These are phyloP conservation scores for Henckelia pumila DNA, from an alignment of 257 asterid genomes.

Conservation along the genomic window DNA sequence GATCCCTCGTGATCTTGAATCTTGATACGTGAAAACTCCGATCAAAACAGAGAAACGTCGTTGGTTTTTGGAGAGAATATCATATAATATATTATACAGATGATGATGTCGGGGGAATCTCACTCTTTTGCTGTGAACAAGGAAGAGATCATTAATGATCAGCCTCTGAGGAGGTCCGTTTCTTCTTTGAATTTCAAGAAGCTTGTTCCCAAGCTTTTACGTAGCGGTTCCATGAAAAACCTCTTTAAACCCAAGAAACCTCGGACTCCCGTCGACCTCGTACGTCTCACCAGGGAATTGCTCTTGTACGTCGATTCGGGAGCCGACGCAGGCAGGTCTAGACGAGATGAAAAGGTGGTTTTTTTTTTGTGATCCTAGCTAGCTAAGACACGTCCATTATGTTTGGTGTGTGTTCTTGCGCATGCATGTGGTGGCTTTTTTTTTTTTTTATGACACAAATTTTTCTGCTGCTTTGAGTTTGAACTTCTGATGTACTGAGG, in stretches of 20 bases:
- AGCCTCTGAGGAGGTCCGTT: too few species aligned
- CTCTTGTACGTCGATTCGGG: conserved; percentile 37
- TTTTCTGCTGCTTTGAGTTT: not conserved
- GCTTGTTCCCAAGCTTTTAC: too few species aligned
- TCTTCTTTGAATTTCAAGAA: too few species aligned
- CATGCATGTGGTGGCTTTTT: not conserved
- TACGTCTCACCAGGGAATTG: conserved; percentile 41
- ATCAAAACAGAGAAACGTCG: too few species aligned
- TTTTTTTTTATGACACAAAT: not conserved
- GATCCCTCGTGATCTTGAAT: not conserved
- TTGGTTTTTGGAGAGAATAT: not conserved
- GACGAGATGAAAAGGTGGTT: conserved; percentile 38
- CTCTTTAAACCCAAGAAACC: conserved; percentile 28
- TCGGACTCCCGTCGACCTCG: conserved; percentile 50
- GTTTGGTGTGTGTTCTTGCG: not conserved
- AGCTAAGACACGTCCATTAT: not conserved
- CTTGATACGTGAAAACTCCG: not conserved
- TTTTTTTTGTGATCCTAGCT: not conserved
- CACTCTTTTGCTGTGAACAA: too few species aligned
- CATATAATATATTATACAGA: too few species aligned
- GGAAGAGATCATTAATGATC: too few species aligned
- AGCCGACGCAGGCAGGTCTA: conserved; percentile 23
- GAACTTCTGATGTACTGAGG: not conserved
- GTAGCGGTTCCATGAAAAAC: too few species aligned
- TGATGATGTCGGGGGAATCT: not conserved